Evolutionary conservation across 768 basidiomycete species (phyloP).

Genomic region (Leccinum variicolor): DNA sequence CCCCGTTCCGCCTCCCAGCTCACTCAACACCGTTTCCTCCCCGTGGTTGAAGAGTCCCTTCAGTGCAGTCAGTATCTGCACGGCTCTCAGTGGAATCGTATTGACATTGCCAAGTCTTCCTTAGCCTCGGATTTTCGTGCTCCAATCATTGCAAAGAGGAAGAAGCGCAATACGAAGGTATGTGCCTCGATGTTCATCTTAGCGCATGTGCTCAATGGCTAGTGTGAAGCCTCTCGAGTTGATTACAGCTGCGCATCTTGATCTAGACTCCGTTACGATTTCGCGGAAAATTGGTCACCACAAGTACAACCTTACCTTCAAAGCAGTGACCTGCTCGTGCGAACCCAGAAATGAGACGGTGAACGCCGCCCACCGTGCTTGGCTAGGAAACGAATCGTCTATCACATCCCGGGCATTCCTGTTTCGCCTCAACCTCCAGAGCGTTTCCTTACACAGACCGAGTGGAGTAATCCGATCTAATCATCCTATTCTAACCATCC

Average conservation of each 20-base stretch:
- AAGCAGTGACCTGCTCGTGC: constrained; percentile 38
- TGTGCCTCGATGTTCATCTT: not conserved
- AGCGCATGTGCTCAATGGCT: not conserved
- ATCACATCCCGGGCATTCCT: constrained; percentile 43
- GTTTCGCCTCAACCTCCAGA: constrained; percentile 41
- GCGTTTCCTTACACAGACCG: constrained; percentile 44
- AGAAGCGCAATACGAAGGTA: constrained; percentile 22
- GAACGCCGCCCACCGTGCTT: constrained; percentile 45
- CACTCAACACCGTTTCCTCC: constrained; percentile 11
- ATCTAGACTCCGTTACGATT: constrained; percentile 46
- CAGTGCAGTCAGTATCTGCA: constrained; percentile 15
- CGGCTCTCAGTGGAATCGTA: not conserved
- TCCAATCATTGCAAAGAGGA: constrained; percentile 12
- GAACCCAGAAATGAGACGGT: constrained; percentile 46
- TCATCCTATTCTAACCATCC: constrained; percentile 32
- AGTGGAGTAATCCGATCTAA: constrained; percentile 30
- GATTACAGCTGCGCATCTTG: constrained; percentile 41
- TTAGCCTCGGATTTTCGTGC: constrained; percentile 12
- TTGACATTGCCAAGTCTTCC: constrained; percentile 19
- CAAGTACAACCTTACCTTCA: constrained; percentile 43
- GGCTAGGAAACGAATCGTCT: constrained; percentile 49
- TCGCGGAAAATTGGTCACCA: constrained; percentile 34
- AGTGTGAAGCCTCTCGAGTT: constrained; percentile 18
- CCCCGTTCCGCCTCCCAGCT: not conserved
- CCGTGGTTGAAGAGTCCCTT: constrained; percentile 30